Conservation (phyloP, 805 yeast species). For the Zygosaccharomyces rouxii region DNA sequence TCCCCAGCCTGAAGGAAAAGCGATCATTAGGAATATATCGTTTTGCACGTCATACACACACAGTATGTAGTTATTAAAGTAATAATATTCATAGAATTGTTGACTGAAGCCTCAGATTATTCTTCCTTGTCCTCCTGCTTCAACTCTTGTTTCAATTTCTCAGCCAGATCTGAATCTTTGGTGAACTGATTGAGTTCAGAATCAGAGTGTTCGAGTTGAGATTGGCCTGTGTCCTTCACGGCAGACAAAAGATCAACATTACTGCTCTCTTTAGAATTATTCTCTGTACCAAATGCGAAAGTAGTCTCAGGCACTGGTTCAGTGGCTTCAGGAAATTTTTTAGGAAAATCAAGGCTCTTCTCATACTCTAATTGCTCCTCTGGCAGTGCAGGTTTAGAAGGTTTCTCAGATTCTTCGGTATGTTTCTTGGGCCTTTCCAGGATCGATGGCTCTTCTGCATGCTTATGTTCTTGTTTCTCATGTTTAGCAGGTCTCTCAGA, state of each 20-base stretch:
- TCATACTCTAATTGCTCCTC: neutral
- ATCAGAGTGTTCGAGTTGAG: neutral
- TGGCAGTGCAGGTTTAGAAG: neutral
- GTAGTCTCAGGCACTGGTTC: neutral
- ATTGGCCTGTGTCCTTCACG: neutral
- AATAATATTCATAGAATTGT: neutral
- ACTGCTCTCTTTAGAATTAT: neutral
- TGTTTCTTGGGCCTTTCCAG: neutral
- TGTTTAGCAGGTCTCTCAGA: neutral
- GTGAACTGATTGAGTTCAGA: neutral
- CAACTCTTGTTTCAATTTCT: neutral
- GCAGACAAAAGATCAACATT: neutral
- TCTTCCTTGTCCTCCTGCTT: neutral
- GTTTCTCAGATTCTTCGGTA: neutral
- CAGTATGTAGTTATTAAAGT: neutral
- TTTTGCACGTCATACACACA: neutral
- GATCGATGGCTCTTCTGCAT: too few species aligned
- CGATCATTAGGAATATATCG: neutral
- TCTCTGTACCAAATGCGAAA: neutral
- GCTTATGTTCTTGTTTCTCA: neutral
- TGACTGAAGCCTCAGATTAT: neutral
- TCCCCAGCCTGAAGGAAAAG: neutral
- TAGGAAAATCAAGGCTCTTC: neutral
- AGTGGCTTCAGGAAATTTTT: neutral
- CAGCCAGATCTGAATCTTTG: neutral